Conservation (phyloP, 352 stramenopile genomes). For the Globisporangium spinosum region DNA sequence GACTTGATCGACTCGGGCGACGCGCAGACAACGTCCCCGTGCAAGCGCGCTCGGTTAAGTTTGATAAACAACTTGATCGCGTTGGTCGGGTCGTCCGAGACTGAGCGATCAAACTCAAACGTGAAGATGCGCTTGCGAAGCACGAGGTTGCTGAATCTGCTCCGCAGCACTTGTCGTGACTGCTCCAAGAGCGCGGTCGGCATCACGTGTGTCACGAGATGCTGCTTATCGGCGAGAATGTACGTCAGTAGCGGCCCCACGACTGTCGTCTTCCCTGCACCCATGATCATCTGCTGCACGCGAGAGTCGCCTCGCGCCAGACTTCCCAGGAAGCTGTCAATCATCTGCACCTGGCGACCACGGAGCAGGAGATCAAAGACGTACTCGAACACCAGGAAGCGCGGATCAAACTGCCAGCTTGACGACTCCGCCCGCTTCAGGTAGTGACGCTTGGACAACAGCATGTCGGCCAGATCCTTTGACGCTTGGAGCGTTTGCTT, state of each 20-base stretch:
- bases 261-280: constrained; percentile 99
- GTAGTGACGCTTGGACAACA: constrained; percentile 79
- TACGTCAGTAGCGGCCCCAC: constrained; percentile 97
- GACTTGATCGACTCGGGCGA: constrained; percentile 99
- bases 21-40: constrained; percentile 96
- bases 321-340: constrained; percentile 96
- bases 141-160: constrained; percentile 96
- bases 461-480: constrained; percentile 70
- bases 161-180: constrained; percentile 95
- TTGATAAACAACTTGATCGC: constrained; percentile 74
- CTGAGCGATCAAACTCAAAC: constrained; percentile 97
- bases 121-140: constrained; percentile 98
- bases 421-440: constrained; percentile 26
- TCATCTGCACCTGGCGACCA: constrained; percentile 98
- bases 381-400: constrained; percentile 99
- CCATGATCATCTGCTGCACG: constrained; percentile 99
- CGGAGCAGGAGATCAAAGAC: constrained; percentile 98
- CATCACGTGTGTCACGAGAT: constrained; percentile 97
- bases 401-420: constrained; percentile 92
- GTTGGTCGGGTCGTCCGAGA: constrained; percentile 69
- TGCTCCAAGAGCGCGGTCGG: constrained; percentile 98
- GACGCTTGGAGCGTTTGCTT: constrained; percentile 81
- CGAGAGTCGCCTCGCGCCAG: constrained; percentile 67
- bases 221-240: constrained; percentile 94
- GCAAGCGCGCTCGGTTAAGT: constrained; percentile 87